A percentile compares a stretch with the other conserved stretches of the same genome.
Evolutionary conservation across 108 stramenopile genomes (phyloP).

Genomic region (Nitzschia sp.): DNA sequence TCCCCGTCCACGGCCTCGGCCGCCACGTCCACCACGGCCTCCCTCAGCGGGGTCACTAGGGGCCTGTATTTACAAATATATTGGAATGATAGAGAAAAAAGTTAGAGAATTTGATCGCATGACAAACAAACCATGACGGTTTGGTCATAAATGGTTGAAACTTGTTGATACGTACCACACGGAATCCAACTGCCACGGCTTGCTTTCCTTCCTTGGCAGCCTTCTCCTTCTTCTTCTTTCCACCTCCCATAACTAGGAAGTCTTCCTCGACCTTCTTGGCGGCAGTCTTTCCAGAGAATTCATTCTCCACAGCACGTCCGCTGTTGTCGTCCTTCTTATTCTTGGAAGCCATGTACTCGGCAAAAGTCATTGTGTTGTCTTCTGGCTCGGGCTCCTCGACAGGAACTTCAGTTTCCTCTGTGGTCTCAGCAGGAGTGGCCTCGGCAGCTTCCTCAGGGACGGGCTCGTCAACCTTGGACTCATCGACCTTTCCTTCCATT

Average conservation of each 20-base stretch:
- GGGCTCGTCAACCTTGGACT: constrained; percentile 44
- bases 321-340: constrained; percentile 40
- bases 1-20: constrained; percentile 42
- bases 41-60: not conserved
- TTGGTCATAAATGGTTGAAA: constrained; percentile 6
- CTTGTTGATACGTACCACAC: constrained; percentile 36
- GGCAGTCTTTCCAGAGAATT: constrained; percentile 48
- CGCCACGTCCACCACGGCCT: constrained; percentile 10
- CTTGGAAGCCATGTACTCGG: constrained; percentile 83
- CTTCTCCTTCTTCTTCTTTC: constrained; percentile 62
- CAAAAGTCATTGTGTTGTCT: constrained; percentile 82
- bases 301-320: constrained; percentile 67
- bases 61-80: not conserved
- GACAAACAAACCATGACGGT: not conserved
- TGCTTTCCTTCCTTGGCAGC: constrained; percentile 62
- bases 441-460: constrained; percentile 24
- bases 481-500: constrained; percentile 65
- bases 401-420: constrained; percentile 12
- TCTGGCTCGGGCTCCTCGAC: constrained; percentile 54
- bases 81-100: not conserved
- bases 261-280: constrained; percentile 55
- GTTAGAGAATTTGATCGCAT: not conserved
- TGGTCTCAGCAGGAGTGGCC: constrained; percentile 25
- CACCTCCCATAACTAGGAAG: constrained; percentile 81
- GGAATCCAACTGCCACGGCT: constrained; percentile 74